These are phyloP conservation scores for Dactylonectria estremocensis DNA, from an alignment of 2,329 filamentous ascomycete species.

Conservation along the genomic window DNA sequence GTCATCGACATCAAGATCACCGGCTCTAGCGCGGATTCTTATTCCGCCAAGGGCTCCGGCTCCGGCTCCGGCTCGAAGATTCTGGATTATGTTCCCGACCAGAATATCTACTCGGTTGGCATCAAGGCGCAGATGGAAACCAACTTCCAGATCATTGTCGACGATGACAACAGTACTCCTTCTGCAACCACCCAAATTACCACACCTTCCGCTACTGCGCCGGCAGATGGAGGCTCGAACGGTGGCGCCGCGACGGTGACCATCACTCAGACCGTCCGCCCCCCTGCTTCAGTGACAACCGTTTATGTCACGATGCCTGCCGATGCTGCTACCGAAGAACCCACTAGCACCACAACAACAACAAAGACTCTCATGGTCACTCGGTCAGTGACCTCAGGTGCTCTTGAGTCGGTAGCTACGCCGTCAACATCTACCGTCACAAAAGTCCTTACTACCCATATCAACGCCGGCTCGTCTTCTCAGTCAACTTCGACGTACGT, in stretches of 20 bases:
- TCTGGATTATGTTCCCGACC: constrained; percentile 53
- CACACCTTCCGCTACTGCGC: constrained; percentile 29
- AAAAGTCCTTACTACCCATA: constrained; percentile 11
- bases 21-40: constrained; percentile 41
- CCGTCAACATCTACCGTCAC: constrained; percentile 14
- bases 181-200: constrained; percentile 30
- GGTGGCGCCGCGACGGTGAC: constrained; percentile 47
- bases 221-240: constrained; percentile 33
- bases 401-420: constrained; percentile 10
- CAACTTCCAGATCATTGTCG: constrained; percentile 62
- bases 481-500: constrained; percentile 17
- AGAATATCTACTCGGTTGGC: constrained; percentile 60
- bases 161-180: constrained; percentile 42
- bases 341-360: constrained; percentile 39
- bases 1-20: constrained; percentile 59
- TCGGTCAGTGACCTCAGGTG: constrained; percentile 7
- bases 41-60: constrained; percentile 44
- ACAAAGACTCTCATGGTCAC: constrained; percentile 44
- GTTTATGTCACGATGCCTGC: constrained; percentile 55
- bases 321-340: constrained; percentile 30
- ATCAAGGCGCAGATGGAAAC: constrained; percentile 62
- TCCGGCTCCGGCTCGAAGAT: no score
- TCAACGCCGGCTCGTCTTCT: constrained; percentile 9
- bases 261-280: constrained; percentile 57
- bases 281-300: constrained; percentile 57